These are phyloP conservation scores for Sclerotinia minor DNA, from an alignment of 2,329 filamentous ascomycete genomes.

Conservation along the genomic window DNA sequence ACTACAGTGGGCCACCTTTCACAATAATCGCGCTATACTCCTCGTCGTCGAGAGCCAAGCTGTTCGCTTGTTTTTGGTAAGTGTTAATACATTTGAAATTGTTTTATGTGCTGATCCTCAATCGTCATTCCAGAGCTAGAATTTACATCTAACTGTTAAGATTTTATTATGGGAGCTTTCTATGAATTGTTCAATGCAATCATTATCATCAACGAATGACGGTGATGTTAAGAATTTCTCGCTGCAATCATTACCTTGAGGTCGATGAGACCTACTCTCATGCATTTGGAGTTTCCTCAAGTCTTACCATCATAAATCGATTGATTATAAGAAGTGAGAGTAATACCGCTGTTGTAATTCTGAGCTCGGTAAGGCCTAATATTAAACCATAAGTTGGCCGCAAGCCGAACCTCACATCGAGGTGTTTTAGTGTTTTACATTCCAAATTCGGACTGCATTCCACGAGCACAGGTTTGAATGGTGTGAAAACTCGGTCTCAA, in stretches of 20 bases:
- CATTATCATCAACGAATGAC: too few relatives aligned
- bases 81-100: not conserved
- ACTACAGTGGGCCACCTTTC: too few relatives aligned
- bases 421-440: not conserved
- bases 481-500: not conserved
- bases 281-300: not conserved
- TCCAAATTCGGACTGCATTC: not conserved
- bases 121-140: not conserved
- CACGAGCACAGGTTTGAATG: not conserved
- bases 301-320: not conserved
- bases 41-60: not conserved
- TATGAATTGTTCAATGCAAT: not conserved
- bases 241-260: not conserved
- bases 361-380: not conserved
- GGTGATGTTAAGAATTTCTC: too few relatives aligned
- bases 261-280: conserved; percentile 1
- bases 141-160: too few relatives aligned
- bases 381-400: not conserved
- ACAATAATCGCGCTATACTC: not conserved
- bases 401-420: not conserved
- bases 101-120: not conserved
- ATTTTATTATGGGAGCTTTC: too few relatives aligned
- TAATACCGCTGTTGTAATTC: not conserved
- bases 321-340: not conserved
- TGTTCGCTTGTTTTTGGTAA: not conserved